Base-by-base conservation (phyloP, 345 rosid species). In the Eucalyptus regnans region DNA sequence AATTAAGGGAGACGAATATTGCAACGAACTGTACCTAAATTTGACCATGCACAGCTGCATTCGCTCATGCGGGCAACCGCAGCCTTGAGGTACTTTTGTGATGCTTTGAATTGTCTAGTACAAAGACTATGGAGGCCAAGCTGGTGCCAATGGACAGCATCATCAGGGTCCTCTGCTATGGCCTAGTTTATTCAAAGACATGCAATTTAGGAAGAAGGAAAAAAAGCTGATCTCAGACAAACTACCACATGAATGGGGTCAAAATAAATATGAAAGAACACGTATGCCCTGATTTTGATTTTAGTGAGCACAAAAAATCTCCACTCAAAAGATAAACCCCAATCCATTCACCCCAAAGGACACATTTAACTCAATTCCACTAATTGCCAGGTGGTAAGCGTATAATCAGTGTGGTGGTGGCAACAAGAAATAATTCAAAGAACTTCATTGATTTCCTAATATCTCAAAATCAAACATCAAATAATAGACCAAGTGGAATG, bases 61-160 rank as follows among this genome's bases (percentile, higher is more conserved):
- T 95, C 95, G 89, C 87, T 93, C 88, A 93, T 92, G 83, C 93
- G 97, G 79, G 94, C 90, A 89, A 94, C 94, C 12, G 99, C 96
- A 86, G 94, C 94, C 90, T 98, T 98, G 88, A 98, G 95, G 93
- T 98, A 96, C 91, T 95, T 97, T 88, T 97, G 97, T 46, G 99
- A 96, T 86, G 91, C 90, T 92, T 93, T 93, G 94, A 95, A 98
- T 80, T 95, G 95, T 90, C 90, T 94, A 49, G 97, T 93, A 90
- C 96, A 94, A 62, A 98, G 98, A 92, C 92, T 90, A 89, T 97
- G 99, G 89, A 98, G 95, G 90, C 99, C 99, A 54, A 98, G 97
- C 92, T 98, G 99, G 94, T 97, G 94, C 99, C 99, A 97, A 86
- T 93, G 96, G 49, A 94, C 93, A 23, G 94, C 97, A 89, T 97